Base-by-base conservation (phyloP, 1,139 yeast genomes). In the Geotrichum restrictum region DNA sequence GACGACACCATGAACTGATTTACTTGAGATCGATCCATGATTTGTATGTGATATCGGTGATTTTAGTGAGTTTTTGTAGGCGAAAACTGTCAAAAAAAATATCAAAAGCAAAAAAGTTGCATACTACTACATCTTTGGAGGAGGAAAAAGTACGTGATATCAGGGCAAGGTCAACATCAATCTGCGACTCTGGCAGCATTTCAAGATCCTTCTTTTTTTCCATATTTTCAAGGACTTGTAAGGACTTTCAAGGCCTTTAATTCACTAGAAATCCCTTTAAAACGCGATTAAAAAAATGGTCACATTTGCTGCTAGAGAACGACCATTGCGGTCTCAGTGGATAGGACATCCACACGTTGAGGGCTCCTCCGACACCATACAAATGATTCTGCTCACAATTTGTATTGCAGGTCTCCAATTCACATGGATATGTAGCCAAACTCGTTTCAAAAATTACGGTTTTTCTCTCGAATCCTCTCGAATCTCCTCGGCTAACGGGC, bases 391-490 rank as follows among this genome's bases (percentile, higher is more conserved):
- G 47, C 60, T 70, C 37, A 69, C 75, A 1, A 57, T 68, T 11
- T 60, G 69, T 4, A 62, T 71, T 6, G 70, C 71, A 3, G 75
- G 75, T 2, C 63, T 70, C 37, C 75, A 71, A 55, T 68, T 71
- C 63, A 70, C 73, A 29, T 71, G 74, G 75, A 61, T 62, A 61
- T 50, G 64, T 62, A 47, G 36, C 32, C 37, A 41, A n/a, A n/a
- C 22, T 21, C 24, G 21, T 19, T 36, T 36, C 18, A n/a, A 5
- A n/a, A n/a, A n/a, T n/a, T n/a, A n/a, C n/a, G n/a, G n/a, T n/a
- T n/a, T n/a, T n/a, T n/a, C n/a, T n/a, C n/a, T n/a, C n/a, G n/a
- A n/a, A n/a, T n/a, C n/a, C n/a, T n/a, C n/a, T n/a, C n/a, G n/a
- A n/a, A n/a, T n/a, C 13, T 32, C 33, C 34, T 18, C n/a, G 21